These are phyloP conservation scores for Paramecium biaurelia DNA, from an alignment of 73 alveolate genomes.

Conservation along the genomic window DNA sequence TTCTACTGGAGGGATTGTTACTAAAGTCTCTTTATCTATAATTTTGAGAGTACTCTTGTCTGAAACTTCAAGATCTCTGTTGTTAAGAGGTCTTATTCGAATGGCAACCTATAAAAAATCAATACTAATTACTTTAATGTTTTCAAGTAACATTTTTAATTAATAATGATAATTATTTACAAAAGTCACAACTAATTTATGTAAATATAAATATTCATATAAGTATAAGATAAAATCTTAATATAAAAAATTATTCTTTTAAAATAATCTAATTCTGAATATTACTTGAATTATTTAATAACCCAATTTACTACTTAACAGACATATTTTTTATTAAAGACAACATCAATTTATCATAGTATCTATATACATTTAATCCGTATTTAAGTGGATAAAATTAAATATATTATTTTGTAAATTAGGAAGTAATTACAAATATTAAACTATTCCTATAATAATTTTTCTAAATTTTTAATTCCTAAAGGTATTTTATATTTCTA, in stretches of 20 bases:
- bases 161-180: background rate
- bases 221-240: background rate
- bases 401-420: no score
- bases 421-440: no score
- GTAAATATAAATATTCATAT: background rate
- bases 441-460: no score
- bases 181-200: background rate
- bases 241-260: background rate
- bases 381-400: no score
- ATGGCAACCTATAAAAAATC: background rate
- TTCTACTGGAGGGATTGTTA: background rate
- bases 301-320: no score
- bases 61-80: background rate
- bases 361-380: no score
- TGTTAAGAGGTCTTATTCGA: background rate
- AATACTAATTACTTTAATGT: slow-evolving; percentile 6
- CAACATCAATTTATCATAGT: no score
- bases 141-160: slow-evolving; percentile 4
- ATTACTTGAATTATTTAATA: no score
- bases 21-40: background rate
- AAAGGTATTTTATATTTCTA: no score
- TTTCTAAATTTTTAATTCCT: no score
- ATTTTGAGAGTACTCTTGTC: background rate
- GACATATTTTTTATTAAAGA: no score
- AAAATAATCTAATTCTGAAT: background rate